phyloP scores from a whole-genome alignment of 768 basidiomycete species.

The Pisolithus marmoratus region DNA sequence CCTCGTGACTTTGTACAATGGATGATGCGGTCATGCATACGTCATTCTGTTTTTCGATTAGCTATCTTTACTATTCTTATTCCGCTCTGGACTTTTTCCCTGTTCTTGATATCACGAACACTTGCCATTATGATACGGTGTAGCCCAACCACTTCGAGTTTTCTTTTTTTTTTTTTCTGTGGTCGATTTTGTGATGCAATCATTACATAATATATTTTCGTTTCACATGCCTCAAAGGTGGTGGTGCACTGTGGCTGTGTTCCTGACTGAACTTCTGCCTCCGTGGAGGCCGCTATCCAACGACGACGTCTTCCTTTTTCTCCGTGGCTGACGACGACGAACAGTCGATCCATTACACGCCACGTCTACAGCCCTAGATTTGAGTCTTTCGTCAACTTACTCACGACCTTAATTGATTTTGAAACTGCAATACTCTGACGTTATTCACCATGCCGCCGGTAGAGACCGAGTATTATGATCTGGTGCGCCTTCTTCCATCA shows the following conservation, averaged over 20 bases:
- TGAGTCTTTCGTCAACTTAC: too few species aligned
- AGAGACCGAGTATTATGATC: slow-evolving; percentile 85
- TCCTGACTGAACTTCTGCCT: neutral
- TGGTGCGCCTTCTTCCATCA: slow-evolving; percentile 42
- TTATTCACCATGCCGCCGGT: slow-evolving; percentile 67
- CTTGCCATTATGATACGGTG: slow-evolving; percentile 27
- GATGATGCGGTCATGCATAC: neutral
- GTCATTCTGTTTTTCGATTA: slow-evolving; percentile 11
- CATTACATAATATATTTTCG: neutral
- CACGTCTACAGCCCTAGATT: too few species aligned
- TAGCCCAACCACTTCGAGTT: slow-evolving; percentile 16
- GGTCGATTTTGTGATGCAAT: neutral
- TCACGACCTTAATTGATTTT: too few species aligned
- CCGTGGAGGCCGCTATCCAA: slow-evolving; percentile 4
- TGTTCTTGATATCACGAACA: slow-evolving; percentile 6
- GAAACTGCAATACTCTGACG: neutral
- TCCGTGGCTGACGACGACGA: neutral
- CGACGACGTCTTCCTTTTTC: neutral
- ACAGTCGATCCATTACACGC: neutral
- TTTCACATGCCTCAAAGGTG: too few species aligned
- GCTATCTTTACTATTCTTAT: slow-evolving; percentile 17
- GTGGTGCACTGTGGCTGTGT: slow-evolving; percentile 22
- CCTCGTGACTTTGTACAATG: slow-evolving; percentile 5
- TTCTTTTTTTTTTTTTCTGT: neutral
- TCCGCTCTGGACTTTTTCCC: slow-evolving; percentile 13